Evolutionary conservation across 2,329 filamentous ascomycete species (phyloP).

Genomic region (Alternaria postmessia): DNA sequence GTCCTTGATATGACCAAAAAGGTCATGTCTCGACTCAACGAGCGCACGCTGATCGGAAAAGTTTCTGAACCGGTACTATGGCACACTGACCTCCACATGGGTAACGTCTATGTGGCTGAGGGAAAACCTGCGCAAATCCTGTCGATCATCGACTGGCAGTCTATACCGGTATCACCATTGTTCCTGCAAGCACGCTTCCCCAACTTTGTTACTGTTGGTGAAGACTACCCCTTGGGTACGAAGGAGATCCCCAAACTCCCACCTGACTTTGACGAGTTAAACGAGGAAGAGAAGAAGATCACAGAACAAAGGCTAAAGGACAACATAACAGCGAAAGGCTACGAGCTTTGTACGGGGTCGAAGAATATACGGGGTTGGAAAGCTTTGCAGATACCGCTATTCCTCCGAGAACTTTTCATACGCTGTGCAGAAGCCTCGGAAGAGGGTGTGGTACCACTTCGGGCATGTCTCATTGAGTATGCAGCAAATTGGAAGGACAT

Average conservation of each 20-base stretch:
- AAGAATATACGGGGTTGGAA: slow-evolving; percentile 18
- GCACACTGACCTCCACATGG: slow-evolving; percentile 52
- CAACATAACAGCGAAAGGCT: too few species aligned
- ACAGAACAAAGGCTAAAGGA: slow-evolving; percentile 13
- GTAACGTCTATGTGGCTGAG: slow-evolving; percentile 44
- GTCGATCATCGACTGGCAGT: slow-evolving; percentile 39
- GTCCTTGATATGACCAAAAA: slow-evolving; percentile 22
- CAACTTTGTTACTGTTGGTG: slow-evolving; percentile 22
- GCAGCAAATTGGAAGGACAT: slow-evolving; percentile 37
- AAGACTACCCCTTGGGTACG: slow-evolving; percentile 21
- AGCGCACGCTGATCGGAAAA: slow-evolving; percentile 8
- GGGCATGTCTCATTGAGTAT: slow-evolving; percentile 45
- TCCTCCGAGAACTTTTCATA: slow-evolving; percentile 45
- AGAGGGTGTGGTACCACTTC: slow-evolving; percentile 46
- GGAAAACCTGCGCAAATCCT: slow-evolving; percentile 26
- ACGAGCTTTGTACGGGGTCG: background rate
- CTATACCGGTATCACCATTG: slow-evolving; percentile 28
- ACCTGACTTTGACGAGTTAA: slow-evolving; percentile 19
- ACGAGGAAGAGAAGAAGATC: slow-evolving; percentile 11
- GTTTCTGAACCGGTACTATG: slow-evolving; percentile 21
- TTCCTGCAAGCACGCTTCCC: slow-evolving; percentile 30
- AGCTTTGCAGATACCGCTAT: slow-evolving; percentile 37
- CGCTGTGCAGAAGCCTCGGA: slow-evolving; percentile 35
- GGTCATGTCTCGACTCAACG: slow-evolving; percentile 19
- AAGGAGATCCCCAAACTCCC: slow-evolving; percentile 16